Conservation (phyloP, 2,329 filamentous ascomycete species). For the Arthrobotrys conoides region DNA sequence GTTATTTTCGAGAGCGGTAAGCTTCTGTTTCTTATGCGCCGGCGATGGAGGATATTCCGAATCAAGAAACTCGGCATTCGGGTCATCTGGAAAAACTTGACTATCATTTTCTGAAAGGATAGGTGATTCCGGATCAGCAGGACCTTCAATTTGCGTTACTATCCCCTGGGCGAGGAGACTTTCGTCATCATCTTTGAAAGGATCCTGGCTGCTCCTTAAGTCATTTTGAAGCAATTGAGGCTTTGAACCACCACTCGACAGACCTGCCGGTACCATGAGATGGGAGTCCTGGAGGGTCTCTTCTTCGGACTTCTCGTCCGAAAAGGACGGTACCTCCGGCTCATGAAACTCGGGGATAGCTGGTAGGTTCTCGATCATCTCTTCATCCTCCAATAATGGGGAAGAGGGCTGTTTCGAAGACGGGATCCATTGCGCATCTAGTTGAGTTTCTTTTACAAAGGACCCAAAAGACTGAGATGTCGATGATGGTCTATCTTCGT, state of each 20-base stretch:
- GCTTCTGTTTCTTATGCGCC: constrained; percentile 66
- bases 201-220: constrained; percentile 54
- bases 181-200: constrained; percentile 57
- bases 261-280: constrained; percentile 30
- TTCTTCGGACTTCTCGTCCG: constrained; percentile 31
- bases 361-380: constrained; percentile 2
- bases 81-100: neutral
- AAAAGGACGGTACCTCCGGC: neutral
- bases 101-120: constrained; percentile 25
- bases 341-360: neutral
- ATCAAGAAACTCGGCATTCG: constrained; percentile 21
- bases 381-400: constrained; percentile 36
- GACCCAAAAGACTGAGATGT: constrained; percentile 36
- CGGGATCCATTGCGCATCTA: constrained; percentile 7
- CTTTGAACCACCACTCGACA: constrained; percentile 24
- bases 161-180: constrained; percentile 32
- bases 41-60: constrained; percentile 30
- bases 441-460: constrained; percentile 27
- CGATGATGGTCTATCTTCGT: constrained; percentile 30
- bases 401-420: constrained; percentile 24
- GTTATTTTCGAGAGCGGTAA: constrained; percentile 95
- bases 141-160: constrained; percentile 44
- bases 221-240: constrained; percentile 28
- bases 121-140: constrained; percentile 13
- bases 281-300: constrained; percentile 53